A percentile compares a stretch with the other conserved stretches of the same genome.
Conservation (phyloP, 2,329 filamentous ascomycete genomes). For the Acephala macrosclerotiorum region DNA sequence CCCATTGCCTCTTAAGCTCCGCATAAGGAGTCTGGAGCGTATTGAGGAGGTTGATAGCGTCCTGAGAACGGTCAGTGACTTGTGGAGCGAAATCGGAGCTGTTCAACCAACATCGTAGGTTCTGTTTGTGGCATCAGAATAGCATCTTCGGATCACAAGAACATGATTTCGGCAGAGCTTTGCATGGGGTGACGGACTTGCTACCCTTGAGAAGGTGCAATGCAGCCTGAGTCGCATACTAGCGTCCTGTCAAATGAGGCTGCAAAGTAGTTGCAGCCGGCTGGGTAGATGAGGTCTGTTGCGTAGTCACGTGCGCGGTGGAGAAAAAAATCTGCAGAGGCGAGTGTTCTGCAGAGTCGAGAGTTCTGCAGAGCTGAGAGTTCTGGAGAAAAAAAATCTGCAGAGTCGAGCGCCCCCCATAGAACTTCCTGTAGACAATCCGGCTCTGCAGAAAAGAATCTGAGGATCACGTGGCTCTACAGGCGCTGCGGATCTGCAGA, state of each 20-base stretch:
- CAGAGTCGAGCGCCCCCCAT: too few species aligned
- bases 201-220: not conserved
- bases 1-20: slow-evolving; percentile 78
- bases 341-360: too few species aligned
- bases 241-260: not conserved
- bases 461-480: too few species aligned
- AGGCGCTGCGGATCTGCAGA: too few species aligned
- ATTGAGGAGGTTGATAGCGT: slow-evolving; percentile 86
- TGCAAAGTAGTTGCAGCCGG: not conserved
- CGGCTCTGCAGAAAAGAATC: too few species aligned
- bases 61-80: slow-evolving; percentile 56
- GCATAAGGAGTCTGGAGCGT: slow-evolving; percentile 89
- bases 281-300: not conserved
- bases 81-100: not conserved
- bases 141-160: not conserved
- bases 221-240: not conserved
- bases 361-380: too few species aligned
- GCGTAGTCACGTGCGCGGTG: not conserved
- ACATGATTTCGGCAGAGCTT: not conserved
- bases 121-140: slow-evolving; percentile 21
- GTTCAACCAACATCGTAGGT: slow-evolving; percentile 30
- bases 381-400: too few species aligned
- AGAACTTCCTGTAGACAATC: too few species aligned
- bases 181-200: not conserved
- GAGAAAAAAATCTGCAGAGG: too few species aligned